These are phyloP conservation scores for Silene coronaria DNA, from an alignment of 179 eudicot genomes.

Conservation along the genomic window DNA sequence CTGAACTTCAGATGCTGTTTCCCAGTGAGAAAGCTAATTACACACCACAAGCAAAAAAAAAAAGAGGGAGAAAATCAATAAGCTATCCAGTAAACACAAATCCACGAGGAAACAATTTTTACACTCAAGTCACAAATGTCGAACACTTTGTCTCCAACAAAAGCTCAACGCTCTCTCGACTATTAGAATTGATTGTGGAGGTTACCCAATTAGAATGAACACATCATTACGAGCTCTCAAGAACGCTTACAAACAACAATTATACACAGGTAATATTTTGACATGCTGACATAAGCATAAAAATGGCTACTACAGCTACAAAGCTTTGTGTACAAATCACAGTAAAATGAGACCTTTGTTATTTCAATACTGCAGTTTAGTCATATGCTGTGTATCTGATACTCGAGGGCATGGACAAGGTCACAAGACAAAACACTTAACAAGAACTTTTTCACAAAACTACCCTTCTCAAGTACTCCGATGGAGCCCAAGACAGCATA, in stretches of 20 bases:
- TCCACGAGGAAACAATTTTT: neutral
- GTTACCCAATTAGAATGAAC: neutral
- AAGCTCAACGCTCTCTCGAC: neutral
- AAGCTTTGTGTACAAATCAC: neutral
- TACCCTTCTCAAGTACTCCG: too few species aligned
- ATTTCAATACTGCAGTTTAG: too few species aligned
- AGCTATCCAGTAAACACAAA: slow-evolving; percentile 1
- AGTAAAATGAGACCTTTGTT: too few species aligned
- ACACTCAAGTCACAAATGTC: neutral
- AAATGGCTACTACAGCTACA: neutral
- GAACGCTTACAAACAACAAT: neutral
- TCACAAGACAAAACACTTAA: too few species aligned
- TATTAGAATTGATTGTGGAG: neutral
- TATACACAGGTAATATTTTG: neutral
- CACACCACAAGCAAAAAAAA: neutral
- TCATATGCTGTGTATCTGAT: too few species aligned
- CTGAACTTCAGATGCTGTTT: slow-evolving; percentile 42
- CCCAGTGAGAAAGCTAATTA: slow-evolving; percentile 32
- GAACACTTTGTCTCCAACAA: neutral
- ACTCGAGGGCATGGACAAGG: too few species aligned
- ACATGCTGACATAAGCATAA: neutral
- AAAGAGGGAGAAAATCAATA: neutral
- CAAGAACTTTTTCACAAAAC: too few species aligned
- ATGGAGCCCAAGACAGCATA: too few species aligned
- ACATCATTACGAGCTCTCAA: neutral